A percentile compares a stretch with the other conserved stretches of the same genome.
Conservation (phyloP, 805 yeast genomes). For the Debaryomyces hansenii region DNA sequence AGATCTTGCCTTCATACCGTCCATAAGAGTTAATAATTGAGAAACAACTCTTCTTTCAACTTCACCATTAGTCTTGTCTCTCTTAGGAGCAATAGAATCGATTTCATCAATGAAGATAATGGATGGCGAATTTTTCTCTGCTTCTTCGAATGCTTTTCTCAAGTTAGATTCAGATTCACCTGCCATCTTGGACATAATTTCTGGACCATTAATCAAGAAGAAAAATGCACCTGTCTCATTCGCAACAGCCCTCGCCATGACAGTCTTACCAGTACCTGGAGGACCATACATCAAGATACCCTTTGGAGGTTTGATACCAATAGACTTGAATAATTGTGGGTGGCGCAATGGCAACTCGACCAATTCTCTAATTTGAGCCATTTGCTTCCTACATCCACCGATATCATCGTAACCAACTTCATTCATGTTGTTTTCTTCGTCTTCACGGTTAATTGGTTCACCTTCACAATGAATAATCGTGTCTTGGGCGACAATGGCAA, state of each 20-base stretch:
- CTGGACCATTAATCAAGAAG: constrained; percentile 98
- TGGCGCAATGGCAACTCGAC: constrained; percentile 98
- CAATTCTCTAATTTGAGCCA: constrained; percentile 98
- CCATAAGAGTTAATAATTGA: constrained; percentile 96
- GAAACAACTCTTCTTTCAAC: constrained; percentile 99
- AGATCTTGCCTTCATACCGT: constrained; percentile 99
- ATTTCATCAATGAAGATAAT: constrained; percentile 98
- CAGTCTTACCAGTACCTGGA: constrained; percentile 99
- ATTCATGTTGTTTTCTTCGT: constrained; percentile 92
- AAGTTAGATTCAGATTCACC: constrained; percentile 98
- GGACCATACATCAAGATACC: constrained; percentile 99
- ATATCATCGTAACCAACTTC: constrained; percentile 99
- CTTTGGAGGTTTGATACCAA: constrained; percentile 98
- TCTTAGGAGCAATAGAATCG: constrained; percentile 98
- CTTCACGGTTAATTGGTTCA: constrained; percentile 97
- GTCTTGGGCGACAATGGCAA: constrained; percentile 97
- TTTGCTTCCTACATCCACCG: constrained; percentile 98
- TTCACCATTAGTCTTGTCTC: constrained; percentile 99
- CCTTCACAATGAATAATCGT: constrained; percentile 98
- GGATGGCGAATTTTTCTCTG: constrained; percentile 97
- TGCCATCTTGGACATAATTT: constrained; percentile 99
- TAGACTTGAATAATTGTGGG: constrained; percentile 95
- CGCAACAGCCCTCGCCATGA: constrained; percentile 99
- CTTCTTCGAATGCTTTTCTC: constrained; percentile 98
- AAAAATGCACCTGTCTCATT: constrained; percentile 99